Evolutionary conservation across 2,329 filamentous ascomycete genomes (phyloP).

Genomic region (Talaromyces verruculosus): DNA sequence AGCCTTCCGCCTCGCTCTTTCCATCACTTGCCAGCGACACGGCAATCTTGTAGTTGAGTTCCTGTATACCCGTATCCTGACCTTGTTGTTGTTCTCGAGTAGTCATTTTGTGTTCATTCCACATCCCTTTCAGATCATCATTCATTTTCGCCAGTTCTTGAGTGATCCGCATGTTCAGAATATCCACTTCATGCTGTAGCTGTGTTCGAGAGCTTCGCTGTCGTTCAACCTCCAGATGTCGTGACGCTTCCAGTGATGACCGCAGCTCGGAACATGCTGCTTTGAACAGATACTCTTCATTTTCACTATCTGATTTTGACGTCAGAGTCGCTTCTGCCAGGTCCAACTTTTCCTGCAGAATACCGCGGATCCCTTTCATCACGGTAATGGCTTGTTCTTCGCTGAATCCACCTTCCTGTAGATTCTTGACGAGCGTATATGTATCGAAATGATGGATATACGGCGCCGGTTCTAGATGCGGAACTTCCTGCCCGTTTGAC

Average conservation of each 20-base stretch:
- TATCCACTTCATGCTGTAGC: conserved; percentile 93
- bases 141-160: conserved; percentile 80
- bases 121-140: conserved; percentile 91
- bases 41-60: conserved; percentile 95
- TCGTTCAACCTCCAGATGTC: conserved; percentile 74
- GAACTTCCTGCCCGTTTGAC: conserved; percentile 52
- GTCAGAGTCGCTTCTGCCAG: conserved; percentile 77
- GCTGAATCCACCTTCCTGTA: conserved; percentile 70
- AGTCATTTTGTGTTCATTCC: conserved; percentile 92
- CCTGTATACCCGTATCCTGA: conserved; percentile 85
- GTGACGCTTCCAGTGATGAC: conserved; percentile 78
- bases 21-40: conserved; percentile 85
- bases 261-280: conserved; percentile 90
- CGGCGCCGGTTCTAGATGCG: conserved; percentile 66
- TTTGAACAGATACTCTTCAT: conserved; percentile 89
- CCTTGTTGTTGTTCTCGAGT: conserved; percentile 83
- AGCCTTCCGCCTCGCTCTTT: conserved; percentile 85
- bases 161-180: conserved; percentile 76
- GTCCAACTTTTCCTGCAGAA: conserved; percentile 76
- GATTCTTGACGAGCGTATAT: conserved; percentile 80
- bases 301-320: conserved; percentile 89
- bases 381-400: conserved; percentile 73
- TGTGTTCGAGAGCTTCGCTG: conserved; percentile 80
- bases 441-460: conserved; percentile 98
- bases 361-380: conserved; percentile 86